Percentiles rank a stretch among this genome's conserved stretches.
Conservation (phyloP, 179 eudicot species). For the Corrigiola litoralis region DNA sequence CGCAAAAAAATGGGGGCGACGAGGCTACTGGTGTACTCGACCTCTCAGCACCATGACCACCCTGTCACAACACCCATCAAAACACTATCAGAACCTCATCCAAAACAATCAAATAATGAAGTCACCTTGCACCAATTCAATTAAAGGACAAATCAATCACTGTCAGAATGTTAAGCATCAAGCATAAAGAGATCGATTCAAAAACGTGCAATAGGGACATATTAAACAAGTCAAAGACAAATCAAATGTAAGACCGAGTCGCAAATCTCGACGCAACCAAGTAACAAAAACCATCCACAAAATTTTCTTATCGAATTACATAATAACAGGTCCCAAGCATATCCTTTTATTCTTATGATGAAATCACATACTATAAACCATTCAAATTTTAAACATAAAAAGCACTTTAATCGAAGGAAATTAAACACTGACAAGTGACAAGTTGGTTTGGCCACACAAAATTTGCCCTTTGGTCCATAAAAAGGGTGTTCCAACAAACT, state of each 20-base stretch:
- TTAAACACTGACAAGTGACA: slow-evolving; percentile 11
- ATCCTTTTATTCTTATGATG: neutral
- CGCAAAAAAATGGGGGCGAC: slow-evolving; percentile 82
- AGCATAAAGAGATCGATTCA: neutral
- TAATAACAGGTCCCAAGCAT: neutral
- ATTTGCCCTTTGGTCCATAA: slow-evolving; percentile 15
- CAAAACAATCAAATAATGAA: neutral
- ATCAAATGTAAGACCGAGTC: neutral
- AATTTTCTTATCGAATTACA: neutral
- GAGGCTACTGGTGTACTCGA: slow-evolving; percentile 46
- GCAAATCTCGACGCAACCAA: slow-evolving; percentile 13
- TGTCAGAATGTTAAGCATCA: neutral
- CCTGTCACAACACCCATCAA: slow-evolving; percentile 20
- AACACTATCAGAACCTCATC: neutral
- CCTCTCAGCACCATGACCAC: slow-evolving; percentile 50
- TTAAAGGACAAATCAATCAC: slow-evolving; percentile 8
- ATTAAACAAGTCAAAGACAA: slow-evolving; percentile 12
- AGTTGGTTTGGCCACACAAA: slow-evolving; percentile 20
- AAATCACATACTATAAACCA: neutral
- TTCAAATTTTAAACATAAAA: neutral
- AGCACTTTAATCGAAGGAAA: neutral
- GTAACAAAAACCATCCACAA: neutral
- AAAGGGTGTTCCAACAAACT: slow-evolving; percentile 15
- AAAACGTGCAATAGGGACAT: neutral
- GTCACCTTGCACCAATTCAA: neutral